Base-by-base conservation (phyloP, 169 alveolate genomes). In the Babesia bigemina region DNA sequence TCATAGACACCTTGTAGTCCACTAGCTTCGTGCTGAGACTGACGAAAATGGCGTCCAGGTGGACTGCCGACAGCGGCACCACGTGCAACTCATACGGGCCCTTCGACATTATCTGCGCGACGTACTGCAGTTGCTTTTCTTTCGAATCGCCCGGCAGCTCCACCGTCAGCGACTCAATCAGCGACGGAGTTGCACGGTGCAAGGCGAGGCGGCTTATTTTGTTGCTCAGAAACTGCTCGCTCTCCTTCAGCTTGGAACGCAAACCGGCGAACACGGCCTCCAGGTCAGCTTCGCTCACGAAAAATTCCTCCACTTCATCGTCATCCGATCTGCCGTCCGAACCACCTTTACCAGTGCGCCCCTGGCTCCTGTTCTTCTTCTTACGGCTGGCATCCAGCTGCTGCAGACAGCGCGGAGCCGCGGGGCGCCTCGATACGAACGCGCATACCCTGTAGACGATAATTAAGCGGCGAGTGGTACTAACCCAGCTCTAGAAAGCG, bases 1-100 rank as follows among this genome's bases (percentile, higher is more conserved):
- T 2, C 70, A 70, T 59, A n/a, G 53, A 50, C 45, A 79, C 87
- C 44, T 70, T 79, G 67, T 71, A 79, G 75, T 70, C 87, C 8
- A 59, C 62, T 36, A 79, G 56, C 52, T 67, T 56, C 13, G 70
- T 61, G 42, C 78, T 66, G 21, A 79, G 84, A 10, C 75, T 14
- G 4, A 39, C 57, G 70, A 79, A 79, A 33, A 79, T 49, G 7
- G 70, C 74, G 33, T 67, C 67, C 50, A 79, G 75, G 72, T 79
- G 17, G 29, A 24, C 70, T 47, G 56, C 29, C 19, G 44, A 14
- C 21, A 69, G 42, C 8, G 87, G 87, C 9, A 56, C 50, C 22
- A 79, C 87, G n/a, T 56, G 75, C 45, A 79, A 77, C 70, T 79
- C 87, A 56, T 65, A 79, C 52, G 44, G 44, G 16, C 87, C 87